A percentile compares a stretch with the other conserved stretches of the same genome.
Conservation (phyloP, 2,329 filamentous ascomycete species). For the Cladosporium sp. region DNA sequence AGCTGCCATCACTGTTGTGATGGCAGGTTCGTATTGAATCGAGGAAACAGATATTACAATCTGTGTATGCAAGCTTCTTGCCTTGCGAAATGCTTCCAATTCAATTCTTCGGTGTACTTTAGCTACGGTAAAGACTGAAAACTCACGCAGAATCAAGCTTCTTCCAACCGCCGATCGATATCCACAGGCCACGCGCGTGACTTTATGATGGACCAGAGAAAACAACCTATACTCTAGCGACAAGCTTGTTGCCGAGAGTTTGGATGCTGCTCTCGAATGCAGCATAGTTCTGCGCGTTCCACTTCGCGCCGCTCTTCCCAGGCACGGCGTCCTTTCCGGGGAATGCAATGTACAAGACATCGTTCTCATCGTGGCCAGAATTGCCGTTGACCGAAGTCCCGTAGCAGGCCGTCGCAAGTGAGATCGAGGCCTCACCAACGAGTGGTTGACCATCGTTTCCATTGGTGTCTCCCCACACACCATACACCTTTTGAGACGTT, state of each 20-base stretch:
- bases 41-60: background rate
- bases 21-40: background rate
- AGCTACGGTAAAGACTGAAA: background rate
- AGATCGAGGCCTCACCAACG: slow-evolving; percentile 58
- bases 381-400: slow-evolving; percentile 55
- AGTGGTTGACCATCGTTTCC: slow-evolving; percentile 52
- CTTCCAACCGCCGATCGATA: background rate
- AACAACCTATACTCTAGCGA: slow-evolving; percentile 34
- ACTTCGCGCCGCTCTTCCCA: slow-evolving; percentile 54
- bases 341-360: slow-evolving; percentile 66
- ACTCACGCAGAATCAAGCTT: background rate
- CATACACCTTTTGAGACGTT: slow-evolving; percentile 47
- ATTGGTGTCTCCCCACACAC: slow-evolving; percentile 64
- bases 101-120: background rate
- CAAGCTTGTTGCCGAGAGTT: slow-evolving; percentile 54
- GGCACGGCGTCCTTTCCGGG: slow-evolving; percentile 59
- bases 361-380: slow-evolving; percentile 57
- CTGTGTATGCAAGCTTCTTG: background rate
- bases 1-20: background rate
- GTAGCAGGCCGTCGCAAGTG: slow-evolving; percentile 61
- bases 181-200: background rate
- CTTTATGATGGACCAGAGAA: background rate
- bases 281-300: slow-evolving; percentile 52
- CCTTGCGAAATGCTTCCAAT: background rate
- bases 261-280: slow-evolving; percentile 59